Evolutionary conservation across 768 basidiomycete species (phyloP).

Genomic region (Grammothele lineata): DNA sequence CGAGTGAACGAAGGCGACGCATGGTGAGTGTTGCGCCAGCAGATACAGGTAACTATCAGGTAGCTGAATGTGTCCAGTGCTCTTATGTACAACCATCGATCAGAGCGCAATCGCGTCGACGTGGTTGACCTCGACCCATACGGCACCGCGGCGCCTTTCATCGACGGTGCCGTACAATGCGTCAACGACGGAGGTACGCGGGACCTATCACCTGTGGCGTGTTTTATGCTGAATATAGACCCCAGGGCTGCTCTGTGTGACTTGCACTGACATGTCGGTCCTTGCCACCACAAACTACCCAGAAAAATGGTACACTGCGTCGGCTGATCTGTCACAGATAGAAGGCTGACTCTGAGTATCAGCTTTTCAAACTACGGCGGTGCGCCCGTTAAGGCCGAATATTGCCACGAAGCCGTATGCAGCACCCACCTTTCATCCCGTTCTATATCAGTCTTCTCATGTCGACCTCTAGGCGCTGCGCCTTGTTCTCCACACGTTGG

Average conservation of each 20-base stretch:
- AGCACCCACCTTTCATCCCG: too few relatives aligned
- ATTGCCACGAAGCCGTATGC: constrained; percentile 87
- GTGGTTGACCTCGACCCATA: constrained; percentile 98
- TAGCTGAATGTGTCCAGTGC: constrained; percentile 45
- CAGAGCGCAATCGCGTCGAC: constrained; percentile 72
- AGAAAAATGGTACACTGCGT: constrained; percentile 80
- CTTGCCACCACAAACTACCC: constrained; percentile 92
- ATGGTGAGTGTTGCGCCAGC: constrained; percentile 64
- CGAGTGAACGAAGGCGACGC: constrained; percentile 91
- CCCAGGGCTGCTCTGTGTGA: constrained; percentile 88
- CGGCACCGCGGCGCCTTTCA: constrained; percentile 94
- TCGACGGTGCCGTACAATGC: constrained; percentile 90
- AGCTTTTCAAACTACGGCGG: constrained; percentile 97
- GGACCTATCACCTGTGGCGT: not conserved
- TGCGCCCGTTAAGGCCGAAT: constrained; percentile 85
- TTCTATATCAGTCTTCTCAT: too few relatives aligned
- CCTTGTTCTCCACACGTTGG: constrained; percentile 81
- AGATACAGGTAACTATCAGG: not conserved
- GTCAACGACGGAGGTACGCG: constrained; percentile 78
- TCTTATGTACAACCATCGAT: constrained; percentile 86
- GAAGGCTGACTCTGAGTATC: too few relatives aligned
- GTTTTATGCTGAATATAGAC: not conserved
- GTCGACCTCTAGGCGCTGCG: constrained; percentile 67
- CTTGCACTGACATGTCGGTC: constrained; percentile 94
- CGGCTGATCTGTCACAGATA: not conserved